phyloP scores from a whole-genome alignment of 1,284 basidiomycete genomes.

The Xanthoconium separans region DNA sequence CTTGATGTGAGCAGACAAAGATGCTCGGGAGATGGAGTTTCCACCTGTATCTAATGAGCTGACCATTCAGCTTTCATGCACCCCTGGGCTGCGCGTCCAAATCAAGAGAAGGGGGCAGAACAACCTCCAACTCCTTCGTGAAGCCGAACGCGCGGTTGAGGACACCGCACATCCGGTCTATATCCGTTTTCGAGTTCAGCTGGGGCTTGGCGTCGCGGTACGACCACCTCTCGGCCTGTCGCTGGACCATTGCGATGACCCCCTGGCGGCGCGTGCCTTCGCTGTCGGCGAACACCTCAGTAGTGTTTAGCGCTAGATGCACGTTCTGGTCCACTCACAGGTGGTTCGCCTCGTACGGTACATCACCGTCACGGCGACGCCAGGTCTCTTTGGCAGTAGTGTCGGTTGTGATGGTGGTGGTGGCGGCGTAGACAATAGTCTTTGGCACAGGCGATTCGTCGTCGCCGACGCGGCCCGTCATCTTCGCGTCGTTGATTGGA shows the following conservation, averaged over 20 bases:
- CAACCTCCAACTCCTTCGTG: not conserved
- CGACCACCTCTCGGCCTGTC: constrained; percentile 3
- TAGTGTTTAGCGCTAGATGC: not conserved
- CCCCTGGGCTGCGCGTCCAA: constrained; percentile 3
- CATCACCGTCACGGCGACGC: not conserved
- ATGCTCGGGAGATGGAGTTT: not conserved
- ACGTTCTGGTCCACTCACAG: not conserved
- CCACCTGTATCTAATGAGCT: not conserved
- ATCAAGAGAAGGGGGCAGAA: no score
- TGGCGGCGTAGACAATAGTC: no score
- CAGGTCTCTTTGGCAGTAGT: not conserved
- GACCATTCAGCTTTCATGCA: constrained; percentile 46
- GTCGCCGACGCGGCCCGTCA: no score
- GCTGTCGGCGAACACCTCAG: not conserved
- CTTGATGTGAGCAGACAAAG: not conserved
- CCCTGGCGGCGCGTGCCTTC: not conserved
- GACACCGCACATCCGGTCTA: not conserved
- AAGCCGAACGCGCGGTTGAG: not conserved
- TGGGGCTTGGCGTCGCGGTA: not conserved
- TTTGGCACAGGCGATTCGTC: no score
- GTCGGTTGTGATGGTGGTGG: no score
- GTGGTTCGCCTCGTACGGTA: constrained; percentile 1
- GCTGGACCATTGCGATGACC: constrained; percentile 4
- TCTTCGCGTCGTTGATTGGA: no score
- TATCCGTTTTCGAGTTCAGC: constrained; percentile 5